These are phyloP conservation scores for Solanum gracilifrons DNA, from an alignment of 257 asterid genomes.

Conservation along the genomic window DNA sequence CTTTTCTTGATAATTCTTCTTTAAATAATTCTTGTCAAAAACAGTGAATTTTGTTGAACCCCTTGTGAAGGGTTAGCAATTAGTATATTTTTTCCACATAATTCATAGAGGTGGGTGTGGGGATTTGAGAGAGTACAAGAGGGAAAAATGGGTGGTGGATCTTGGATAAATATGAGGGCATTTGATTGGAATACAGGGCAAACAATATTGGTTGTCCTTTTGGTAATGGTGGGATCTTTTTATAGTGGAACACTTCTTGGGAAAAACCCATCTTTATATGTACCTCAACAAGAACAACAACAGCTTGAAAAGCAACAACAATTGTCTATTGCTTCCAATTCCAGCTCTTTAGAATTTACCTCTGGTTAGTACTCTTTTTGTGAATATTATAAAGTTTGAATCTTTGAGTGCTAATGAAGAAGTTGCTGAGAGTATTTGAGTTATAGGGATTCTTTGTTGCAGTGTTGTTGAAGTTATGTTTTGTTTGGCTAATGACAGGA, in stretches of 20 bases:
- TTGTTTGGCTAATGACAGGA: neutral
- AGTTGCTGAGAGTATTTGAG: neutral
- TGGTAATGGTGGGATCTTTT: slow-evolving; percentile 72
- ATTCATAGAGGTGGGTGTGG: neutral
- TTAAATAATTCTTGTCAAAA: too few species aligned
- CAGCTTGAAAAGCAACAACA: slow-evolving; percentile 17
- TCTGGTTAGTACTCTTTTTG: slow-evolving; percentile 22
- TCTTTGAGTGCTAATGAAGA: neutral
- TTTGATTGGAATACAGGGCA: slow-evolving; percentile 76
- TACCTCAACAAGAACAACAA: slow-evolving; percentile 15
- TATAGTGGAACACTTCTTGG: slow-evolving; percentile 78
- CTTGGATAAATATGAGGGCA: slow-evolving; percentile 33
- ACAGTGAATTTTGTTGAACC: too few species aligned
- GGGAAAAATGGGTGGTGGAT: neutral
- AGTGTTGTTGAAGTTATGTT: neutral
- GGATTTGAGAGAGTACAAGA: neutral
- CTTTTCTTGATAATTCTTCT: too few species aligned
- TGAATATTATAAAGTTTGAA: neutral
- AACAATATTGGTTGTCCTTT: slow-evolving; percentile 38
- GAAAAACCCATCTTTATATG: slow-evolving; percentile 19
- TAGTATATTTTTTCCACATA: neutral
- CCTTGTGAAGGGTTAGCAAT: neutral
- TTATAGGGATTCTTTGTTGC: neutral
- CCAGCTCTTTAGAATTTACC: slow-evolving; percentile 8
- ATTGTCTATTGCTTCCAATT: slow-evolving; percentile 9